These are phyloP conservation scores for Boletus insuetus DNA, from an alignment of 768 basidiomycete genomes.

Conservation along the genomic window DNA sequence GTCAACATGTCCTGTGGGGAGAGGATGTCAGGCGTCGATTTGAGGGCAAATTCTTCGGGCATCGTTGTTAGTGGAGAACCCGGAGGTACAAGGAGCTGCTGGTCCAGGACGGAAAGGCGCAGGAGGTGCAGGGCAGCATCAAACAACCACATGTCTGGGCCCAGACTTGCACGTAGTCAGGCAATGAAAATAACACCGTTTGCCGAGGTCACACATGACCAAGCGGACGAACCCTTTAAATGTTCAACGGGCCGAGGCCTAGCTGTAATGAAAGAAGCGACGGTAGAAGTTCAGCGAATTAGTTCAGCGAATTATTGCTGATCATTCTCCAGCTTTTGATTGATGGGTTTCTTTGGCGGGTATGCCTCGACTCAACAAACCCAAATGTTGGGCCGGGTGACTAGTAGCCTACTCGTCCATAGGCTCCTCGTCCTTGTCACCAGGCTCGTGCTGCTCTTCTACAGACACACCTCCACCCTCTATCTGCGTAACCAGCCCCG, in stretches of 20 bases:
- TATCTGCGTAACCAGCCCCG: slow-evolving; percentile 60
- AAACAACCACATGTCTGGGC: slow-evolving; percentile 43
- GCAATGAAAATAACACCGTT: not conserved
- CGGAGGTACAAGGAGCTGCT: slow-evolving; percentile 41
- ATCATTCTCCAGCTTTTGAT: not conserved
- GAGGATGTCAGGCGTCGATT: slow-evolving; percentile 57
- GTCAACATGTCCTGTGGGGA: slow-evolving; percentile 69
- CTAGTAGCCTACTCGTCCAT: too few relatives aligned
- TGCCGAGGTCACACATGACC: too few relatives aligned
- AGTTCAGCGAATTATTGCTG: too few relatives aligned
- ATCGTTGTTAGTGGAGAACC: slow-evolving; percentile 24
- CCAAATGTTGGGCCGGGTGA: too few relatives aligned
- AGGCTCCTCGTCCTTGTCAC: slow-evolving; percentile 40
- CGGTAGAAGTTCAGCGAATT: too few relatives aligned
- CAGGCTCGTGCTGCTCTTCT: slow-evolving; percentile 34
- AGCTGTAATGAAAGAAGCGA: too few relatives aligned
- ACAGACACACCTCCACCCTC: slow-evolving; percentile 43
- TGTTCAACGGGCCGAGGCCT: too few relatives aligned
- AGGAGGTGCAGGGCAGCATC: slow-evolving; percentile 42
- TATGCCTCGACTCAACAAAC: too few relatives aligned
- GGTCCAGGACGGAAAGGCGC: slow-evolving; percentile 53
- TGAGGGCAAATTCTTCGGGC: slow-evolving; percentile 52
- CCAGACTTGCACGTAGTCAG: not conserved
- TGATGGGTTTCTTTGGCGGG: too few relatives aligned
- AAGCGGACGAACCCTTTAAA: too few relatives aligned